Conservation (phyloP, 805 yeast species). For the Nakazawaea anatomiae region DNA sequence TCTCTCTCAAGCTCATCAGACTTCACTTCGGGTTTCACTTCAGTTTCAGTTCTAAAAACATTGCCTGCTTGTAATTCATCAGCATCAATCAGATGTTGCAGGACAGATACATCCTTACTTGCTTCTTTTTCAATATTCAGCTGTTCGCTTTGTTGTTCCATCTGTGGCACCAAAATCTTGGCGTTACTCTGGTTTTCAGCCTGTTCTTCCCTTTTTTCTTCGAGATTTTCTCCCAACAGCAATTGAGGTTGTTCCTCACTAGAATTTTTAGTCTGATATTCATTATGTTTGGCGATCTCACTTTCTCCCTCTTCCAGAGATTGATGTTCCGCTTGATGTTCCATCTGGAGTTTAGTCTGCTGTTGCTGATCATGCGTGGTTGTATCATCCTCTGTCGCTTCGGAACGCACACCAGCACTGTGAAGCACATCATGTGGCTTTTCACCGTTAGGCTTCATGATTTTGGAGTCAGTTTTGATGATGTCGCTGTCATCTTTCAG, state of each 20-base stretch:
- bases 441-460: too few species aligned
- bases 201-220: conserved; percentile 10
- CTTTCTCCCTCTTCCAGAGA: too few species aligned
- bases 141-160: not conserved
- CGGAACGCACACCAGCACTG: not conserved
- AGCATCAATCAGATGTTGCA: not conserved
- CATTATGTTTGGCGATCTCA: too few species aligned
- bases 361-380: too few species aligned
- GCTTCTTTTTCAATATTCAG: not conserved
- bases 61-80: not conserved
- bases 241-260: too few species aligned
- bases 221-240: not conserved
- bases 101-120: not conserved
- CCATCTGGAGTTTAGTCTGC: too few species aligned
- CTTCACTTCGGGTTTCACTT: not conserved
- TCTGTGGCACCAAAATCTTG: too few species aligned
- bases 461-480: too few species aligned
- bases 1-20: not conserved
- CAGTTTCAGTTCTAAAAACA: not conserved
- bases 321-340: too few species aligned
- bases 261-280: too few species aligned
- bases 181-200: too few species aligned
- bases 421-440: too few species aligned
- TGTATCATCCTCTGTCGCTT: not conserved
- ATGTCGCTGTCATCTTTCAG: not conserved